phyloP scores from a whole-genome alignment of 2,329 filamentous ascomycete genomes.

The Cercospora zeina region DNA sequence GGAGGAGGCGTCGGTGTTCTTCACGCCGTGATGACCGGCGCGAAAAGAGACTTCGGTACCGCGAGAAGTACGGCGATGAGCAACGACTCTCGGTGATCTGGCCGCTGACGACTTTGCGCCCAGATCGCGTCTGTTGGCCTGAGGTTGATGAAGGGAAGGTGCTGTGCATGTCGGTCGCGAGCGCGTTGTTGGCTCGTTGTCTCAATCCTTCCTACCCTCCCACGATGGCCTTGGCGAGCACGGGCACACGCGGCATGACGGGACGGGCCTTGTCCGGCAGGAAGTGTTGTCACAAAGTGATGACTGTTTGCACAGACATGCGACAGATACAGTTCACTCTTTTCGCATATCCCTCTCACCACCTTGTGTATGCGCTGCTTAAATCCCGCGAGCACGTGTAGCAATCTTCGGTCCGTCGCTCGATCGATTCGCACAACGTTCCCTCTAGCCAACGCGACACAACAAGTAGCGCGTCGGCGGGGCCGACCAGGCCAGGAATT shows the following conservation, averaged over 20 bases:
- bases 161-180: not conserved
- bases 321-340: not conserved
- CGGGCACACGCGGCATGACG: not conserved
- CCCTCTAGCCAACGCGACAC: not conserved
- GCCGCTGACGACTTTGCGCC: not conserved
- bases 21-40: not conserved
- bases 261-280: not conserved
- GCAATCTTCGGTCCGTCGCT: not conserved
- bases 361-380: conserved; percentile 17
- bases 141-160: not conserved
- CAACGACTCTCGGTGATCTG: not conserved
- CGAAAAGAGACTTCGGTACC: not conserved
- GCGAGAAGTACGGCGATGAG: not conserved
- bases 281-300: conserved; percentile 5
- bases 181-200: not conserved
- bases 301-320: conserved; percentile 4
- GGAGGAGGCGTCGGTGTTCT: not conserved
- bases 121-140: not conserved
- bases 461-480: not conserved
- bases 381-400: conserved; percentile 1
- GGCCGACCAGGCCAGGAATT: conserved; percentile 13
- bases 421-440: not conserved
- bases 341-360: not conserved
- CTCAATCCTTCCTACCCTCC: not conserved
- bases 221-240: not conserved